phyloP scores from a whole-genome alignment of 306 rosid genomes.

The Fragaria nilgerrensis region DNA sequence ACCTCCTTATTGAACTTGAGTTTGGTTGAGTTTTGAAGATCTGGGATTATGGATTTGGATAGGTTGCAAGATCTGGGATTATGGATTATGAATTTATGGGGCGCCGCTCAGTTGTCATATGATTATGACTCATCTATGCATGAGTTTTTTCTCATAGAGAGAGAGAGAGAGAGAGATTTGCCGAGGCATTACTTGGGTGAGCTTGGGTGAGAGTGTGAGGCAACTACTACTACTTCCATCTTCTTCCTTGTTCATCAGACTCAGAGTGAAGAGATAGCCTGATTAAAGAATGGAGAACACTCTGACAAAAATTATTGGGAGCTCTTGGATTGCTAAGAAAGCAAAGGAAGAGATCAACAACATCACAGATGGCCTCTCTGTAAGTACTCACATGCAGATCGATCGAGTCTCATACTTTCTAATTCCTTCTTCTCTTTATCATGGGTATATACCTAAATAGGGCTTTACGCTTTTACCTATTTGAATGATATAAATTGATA shows the following conservation, averaged over 20 bases:
- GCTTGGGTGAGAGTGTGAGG: too few species aligned
- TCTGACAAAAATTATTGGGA: constrained; percentile 66
- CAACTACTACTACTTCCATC: not conserved
- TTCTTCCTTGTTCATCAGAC: too few species aligned
- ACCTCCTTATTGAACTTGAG: too few species aligned
- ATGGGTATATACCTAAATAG: too few species aligned
- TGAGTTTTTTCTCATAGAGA: not conserved
- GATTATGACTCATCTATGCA: not conserved
- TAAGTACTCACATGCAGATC: not conserved
- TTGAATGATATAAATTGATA: too few species aligned
- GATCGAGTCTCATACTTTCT: not conserved
- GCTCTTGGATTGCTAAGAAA: constrained; percentile 77
- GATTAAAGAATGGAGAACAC: constrained; percentile 62
- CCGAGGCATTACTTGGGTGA: not conserved
- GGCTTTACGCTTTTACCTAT: too few species aligned
- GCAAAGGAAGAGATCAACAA: constrained; percentile 77
- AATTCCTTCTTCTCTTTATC: too few species aligned
- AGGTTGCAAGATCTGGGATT: too few species aligned
- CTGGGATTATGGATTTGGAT: too few species aligned
- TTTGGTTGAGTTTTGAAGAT: too few species aligned
- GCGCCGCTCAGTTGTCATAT: not conserved
- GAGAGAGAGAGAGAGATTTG: not conserved
- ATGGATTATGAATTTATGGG: too few species aligned
- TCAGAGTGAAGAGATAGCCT: not conserved
- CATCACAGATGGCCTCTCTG: constrained; percentile 51